These are phyloP conservation scores for Fusarium miscanthi DNA, from an alignment of 2,329 filamentous ascomycete species.

Conservation along the genomic window DNA sequence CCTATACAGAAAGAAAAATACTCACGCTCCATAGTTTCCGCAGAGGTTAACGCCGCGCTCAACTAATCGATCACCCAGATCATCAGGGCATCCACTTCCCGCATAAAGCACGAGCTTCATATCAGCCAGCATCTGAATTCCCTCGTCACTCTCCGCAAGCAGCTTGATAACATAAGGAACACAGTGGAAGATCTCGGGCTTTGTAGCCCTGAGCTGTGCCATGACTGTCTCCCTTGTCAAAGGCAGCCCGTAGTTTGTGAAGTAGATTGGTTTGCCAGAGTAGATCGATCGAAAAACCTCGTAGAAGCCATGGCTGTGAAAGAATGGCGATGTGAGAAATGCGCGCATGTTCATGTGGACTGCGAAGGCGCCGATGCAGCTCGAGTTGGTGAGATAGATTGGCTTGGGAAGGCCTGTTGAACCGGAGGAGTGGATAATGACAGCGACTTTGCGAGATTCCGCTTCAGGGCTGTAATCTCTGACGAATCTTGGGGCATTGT, in stretches of 20 bases:
- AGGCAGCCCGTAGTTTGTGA: constrained; percentile 67
- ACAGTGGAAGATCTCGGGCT: constrained; percentile 65
- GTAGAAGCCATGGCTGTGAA: constrained; percentile 69
- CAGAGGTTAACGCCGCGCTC: constrained; percentile 65
- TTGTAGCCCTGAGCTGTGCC: constrained; percentile 50
- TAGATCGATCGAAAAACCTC: constrained; percentile 65
- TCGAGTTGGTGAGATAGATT: constrained; percentile 66
- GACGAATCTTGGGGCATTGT: constrained; percentile 29
- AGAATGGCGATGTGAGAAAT: constrained; percentile 68
- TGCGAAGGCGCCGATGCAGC: constrained; percentile 61
- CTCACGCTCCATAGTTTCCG: constrained; percentile 67
- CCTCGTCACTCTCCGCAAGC: constrained; percentile 67
- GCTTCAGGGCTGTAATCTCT: constrained; percentile 27
- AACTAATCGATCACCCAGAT: constrained; percentile 65
- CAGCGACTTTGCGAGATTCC: constrained; percentile 30
- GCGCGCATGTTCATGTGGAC: constrained; percentile 54
- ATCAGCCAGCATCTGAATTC: constrained; percentile 58
- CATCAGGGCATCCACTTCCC: constrained; percentile 69
- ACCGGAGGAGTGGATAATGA: constrained; percentile 55
- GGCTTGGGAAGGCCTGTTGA: constrained; percentile 73
- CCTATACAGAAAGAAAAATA: accelerated
- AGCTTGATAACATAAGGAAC: constrained; percentile 75
- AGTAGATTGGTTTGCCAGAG: constrained; percentile 59
- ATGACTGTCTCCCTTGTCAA: constrained; percentile 63
- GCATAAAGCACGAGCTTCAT: constrained; percentile 67